A percentile compares a stretch with the other conserved stretches of the same genome.
Evolutionary conservation across 192 early-diverging fungal species (phyloP).

Genomic region (Phycomyces nitens): DNA sequence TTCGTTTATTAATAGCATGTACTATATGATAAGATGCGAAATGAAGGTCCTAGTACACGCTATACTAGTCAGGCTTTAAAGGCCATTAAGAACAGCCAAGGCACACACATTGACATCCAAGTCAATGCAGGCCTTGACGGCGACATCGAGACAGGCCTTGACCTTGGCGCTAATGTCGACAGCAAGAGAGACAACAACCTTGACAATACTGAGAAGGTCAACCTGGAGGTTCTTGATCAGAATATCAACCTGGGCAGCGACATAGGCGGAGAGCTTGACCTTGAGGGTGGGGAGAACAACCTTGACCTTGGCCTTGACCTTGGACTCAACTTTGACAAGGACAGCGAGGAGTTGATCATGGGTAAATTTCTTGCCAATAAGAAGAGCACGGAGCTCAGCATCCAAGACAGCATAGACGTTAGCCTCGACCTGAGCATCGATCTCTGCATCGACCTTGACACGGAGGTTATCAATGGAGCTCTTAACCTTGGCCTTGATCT

Average conservation of each 20-base stretch:
- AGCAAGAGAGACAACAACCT: not conserved
- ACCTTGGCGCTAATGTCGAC: constrained; percentile 15
- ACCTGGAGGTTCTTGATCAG: constrained; percentile 11
- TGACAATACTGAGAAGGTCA: not conserved
- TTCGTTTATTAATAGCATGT: too few species aligned
- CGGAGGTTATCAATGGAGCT: constrained; percentile 13
- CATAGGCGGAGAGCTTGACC: not conserved
- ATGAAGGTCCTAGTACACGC: too few species aligned
- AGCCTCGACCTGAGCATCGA: constrained; percentile 16
- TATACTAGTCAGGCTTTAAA: too few species aligned
- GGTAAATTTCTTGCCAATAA: constrained; percentile 4
- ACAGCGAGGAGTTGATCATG: constrained; percentile 7
- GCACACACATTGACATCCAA: constrained; percentile 5
- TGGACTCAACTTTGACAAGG: constrained; percentile 14
- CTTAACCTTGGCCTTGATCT: not conserved
- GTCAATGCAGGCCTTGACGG: constrained; percentile 3
- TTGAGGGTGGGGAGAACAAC: constrained; percentile 13
- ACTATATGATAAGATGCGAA: too few species aligned
- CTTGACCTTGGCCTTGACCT: not conserved
- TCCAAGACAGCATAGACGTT: constrained; percentile 19
- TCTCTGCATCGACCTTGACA: constrained; percentile 1
- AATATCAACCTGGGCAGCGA: constrained; percentile 9
- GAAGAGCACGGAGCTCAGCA: constrained; percentile 2
- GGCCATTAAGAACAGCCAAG: not conserved
- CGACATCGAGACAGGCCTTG: constrained; percentile 6